phyloP scores from a whole-genome alignment of 176 grass and related monocot genomes.

The Carex cristatella region DNA sequence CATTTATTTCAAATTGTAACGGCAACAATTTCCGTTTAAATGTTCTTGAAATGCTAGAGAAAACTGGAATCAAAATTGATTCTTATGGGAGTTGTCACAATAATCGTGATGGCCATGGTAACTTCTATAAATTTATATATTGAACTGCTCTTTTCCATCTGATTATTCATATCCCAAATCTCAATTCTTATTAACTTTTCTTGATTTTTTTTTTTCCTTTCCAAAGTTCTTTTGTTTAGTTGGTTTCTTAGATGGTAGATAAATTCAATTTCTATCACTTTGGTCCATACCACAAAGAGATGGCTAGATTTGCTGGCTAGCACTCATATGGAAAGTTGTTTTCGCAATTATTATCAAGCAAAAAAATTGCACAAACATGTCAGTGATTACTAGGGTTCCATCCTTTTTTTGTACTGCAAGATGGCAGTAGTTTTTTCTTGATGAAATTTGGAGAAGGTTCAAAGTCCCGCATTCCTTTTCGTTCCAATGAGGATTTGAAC shows the following conservation, averaged over 20 bases:
- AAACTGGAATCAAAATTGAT: constrained; percentile 77
- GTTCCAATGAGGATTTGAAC: not conserved
- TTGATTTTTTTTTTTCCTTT: not conserved
- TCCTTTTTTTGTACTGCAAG: not conserved
- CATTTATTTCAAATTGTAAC: constrained; percentile 97
- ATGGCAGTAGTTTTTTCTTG: not conserved
- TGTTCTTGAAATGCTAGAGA: constrained; percentile 81
- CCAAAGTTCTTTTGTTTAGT: not conserved
- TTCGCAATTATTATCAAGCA: not conserved
- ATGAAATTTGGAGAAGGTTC: not conserved
- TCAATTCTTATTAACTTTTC: not conserved
- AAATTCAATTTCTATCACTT: not conserved
- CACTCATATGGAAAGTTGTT: not conserved
- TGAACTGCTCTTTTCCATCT: not conserved
- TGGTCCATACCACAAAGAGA: not conserved
- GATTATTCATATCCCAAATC: not conserved
- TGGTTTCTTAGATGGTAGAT: not conserved
- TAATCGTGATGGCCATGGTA: constrained; percentile 86
- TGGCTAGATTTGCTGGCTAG: not conserved
- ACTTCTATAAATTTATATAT: constrained; percentile 10
- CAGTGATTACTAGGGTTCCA: not conserved
- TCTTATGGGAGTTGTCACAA: constrained; percentile 91
- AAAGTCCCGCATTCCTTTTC: not conserved
- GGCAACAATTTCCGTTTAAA: constrained; percentile 92
- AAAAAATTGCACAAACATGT: not conserved